These are phyloP conservation scores for Linnemannia hyalina DNA, from an alignment of 192 early-diverging fungal species.

Conservation along the genomic window DNA sequence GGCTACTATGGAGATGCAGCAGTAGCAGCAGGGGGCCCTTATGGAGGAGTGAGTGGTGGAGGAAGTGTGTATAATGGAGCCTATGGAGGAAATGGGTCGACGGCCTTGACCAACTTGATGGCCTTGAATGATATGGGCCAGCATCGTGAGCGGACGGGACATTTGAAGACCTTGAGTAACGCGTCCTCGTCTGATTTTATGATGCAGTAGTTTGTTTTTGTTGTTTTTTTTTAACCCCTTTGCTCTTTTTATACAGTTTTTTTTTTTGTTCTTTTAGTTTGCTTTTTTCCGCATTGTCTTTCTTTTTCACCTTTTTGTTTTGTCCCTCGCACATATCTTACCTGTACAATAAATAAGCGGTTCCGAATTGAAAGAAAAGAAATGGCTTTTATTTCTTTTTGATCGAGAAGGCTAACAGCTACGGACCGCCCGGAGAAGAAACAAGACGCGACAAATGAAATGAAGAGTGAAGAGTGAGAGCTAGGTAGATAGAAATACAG, in stretches of 20 bases:
- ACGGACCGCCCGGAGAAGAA: too few relatives aligned
- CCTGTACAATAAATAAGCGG: too few relatives aligned
- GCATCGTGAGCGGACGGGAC: background rate
- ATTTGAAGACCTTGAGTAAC: conserved; percentile 14
- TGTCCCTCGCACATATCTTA: too few relatives aligned
- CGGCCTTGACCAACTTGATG: background rate
- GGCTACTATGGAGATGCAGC: background rate
- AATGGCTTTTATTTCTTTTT: too few relatives aligned
- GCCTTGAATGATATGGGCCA: conserved; percentile 2
- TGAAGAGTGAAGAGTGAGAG: background rate
- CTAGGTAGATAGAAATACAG: background rate
- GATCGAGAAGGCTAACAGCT: too few relatives aligned
- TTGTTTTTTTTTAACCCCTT: background rate
- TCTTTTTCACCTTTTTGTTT: too few relatives aligned
- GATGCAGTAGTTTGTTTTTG: conserved; percentile 8
- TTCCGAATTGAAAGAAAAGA: too few relatives aligned
- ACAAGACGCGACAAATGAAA: too few relatives aligned
- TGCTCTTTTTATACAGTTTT: background rate
- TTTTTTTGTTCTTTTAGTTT: background rate
- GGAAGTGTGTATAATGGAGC: background rate
- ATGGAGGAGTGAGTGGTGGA: background rate
- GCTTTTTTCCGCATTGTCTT: background rate
- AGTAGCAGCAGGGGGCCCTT: background rate
- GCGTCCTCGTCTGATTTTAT: conserved; percentile 20
- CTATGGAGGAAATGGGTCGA: background rate